Conservation (phyloP, 2,329 filamentous ascomycete genomes). For the Raffaelea ambrosiae region DNA sequence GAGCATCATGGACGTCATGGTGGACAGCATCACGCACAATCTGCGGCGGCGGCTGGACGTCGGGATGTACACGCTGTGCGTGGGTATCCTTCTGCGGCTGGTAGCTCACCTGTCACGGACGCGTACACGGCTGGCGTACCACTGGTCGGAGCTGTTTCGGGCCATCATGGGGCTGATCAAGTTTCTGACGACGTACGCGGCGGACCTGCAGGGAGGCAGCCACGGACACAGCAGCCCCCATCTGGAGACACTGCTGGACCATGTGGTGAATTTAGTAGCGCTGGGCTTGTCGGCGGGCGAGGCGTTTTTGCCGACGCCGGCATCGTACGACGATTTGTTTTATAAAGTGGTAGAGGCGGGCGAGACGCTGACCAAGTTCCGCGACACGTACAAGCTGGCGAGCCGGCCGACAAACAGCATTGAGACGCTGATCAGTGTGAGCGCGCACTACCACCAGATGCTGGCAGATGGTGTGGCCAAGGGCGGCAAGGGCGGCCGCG, state of each 20-base stretch:
- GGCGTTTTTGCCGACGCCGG: conserved; percentile 77
- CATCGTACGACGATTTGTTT: conserved; percentile 91
- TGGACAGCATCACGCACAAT: conserved; percentile 92
- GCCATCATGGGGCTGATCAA: conserved; percentile 79
- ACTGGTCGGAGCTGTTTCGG: conserved; percentile 94
- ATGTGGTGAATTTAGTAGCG: conserved; percentile 73
- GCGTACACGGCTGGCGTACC: conserved; percentile 73
- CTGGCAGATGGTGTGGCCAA: conserved; percentile 46
- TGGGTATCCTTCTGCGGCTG: conserved; percentile 74
- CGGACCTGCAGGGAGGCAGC: conserved; percentile 53
- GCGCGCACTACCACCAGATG: conserved; percentile 77
- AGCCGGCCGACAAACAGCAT: conserved; percentile 61
- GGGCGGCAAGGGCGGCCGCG: conserved; percentile 28
- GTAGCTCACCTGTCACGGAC: conserved; percentile 78
- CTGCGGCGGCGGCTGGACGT: conserved; percentile 77
- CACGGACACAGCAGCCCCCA: conserved; percentile 40
- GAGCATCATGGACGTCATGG: conserved; percentile 73
- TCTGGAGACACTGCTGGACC: conserved; percentile 65
- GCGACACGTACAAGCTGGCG: conserved; percentile 60
- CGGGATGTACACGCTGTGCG: conserved; percentile 70
- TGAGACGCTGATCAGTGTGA: conserved; percentile 74
- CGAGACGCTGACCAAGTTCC: conserved; percentile 73
- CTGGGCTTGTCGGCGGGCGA: conserved; percentile 81
- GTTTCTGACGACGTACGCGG: conserved; percentile 80
- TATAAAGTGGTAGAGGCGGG: conserved; percentile 96